Percentiles rank a stretch among this genome's conserved stretches.
Evolutionary conservation across 805 yeast species (phyloP).

Genomic region (Zygosaccharomyces bailii): DNA sequence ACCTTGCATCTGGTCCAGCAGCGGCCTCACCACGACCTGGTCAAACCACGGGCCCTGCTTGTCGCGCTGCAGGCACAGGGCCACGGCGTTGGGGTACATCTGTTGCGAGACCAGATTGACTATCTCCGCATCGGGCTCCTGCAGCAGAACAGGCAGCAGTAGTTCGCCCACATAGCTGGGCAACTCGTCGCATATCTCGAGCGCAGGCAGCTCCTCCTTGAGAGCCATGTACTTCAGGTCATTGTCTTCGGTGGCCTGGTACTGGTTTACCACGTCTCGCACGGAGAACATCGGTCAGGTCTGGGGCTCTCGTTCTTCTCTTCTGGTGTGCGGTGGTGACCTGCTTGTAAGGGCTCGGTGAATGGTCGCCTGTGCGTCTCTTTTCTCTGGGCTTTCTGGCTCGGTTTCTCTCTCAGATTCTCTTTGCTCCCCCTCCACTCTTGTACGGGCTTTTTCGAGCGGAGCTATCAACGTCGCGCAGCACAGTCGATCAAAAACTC

Average conservation of each 20-base stretch:
- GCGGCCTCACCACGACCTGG: conserved; percentile 12
- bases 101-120: conserved; percentile 42
- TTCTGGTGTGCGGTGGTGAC: background rate
- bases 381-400: too few relatives aligned
- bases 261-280: conserved; percentile 16
- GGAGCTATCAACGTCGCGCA: background rate
- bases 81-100: conserved; percentile 43
- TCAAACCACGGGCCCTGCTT: conserved; percentile 25
- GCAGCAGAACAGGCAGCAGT: conserved; percentile 31
- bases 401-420: background rate
- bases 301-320: background rate
- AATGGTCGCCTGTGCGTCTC: background rate
- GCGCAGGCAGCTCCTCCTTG: conserved; percentile 80
- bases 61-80: conserved; percentile 37
- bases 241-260: conserved; percentile 22
- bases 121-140: conserved; percentile 48
- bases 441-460: background rate
- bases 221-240: conserved; percentile 51
- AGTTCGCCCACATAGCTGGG: conserved; percentile 59
- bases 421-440: background rate
- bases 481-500: conserved; percentile 28
- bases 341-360: too few relatives aligned
- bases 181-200: conserved; percentile 64
- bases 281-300: too few relatives aligned
- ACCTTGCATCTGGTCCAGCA: conserved; percentile 6